A percentile compares a stretch with the other conserved stretches of the same genome.
Conservation (phyloP, 305 asterid species). For the Petunia hybrid region DNA sequence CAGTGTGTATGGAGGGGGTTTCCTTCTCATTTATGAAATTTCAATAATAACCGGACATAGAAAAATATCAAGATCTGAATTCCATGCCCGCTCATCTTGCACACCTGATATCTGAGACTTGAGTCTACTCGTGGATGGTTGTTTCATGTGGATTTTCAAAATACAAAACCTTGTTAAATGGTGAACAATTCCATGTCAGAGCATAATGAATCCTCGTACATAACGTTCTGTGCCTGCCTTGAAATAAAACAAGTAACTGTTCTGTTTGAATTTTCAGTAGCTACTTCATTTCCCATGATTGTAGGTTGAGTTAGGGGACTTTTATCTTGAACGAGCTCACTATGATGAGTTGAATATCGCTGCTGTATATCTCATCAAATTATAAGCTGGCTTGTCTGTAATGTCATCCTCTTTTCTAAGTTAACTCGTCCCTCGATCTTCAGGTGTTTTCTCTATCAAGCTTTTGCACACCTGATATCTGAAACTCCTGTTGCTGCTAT, state of each 20-base stretch:
- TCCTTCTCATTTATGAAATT: not conserved
- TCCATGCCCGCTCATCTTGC: constrained; percentile 18
- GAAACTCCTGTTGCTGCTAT: constrained; percentile 78
- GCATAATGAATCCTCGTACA: not conserved
- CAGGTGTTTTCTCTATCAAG: constrained; percentile 83
- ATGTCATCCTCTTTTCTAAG: not conserved
- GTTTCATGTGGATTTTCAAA: constrained; percentile 27
- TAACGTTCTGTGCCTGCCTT: not conserved
- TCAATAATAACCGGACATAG: not conserved
- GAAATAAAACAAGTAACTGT: not conserved
- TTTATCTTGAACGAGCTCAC: constrained; percentile 4
- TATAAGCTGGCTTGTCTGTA: constrained; percentile 33
- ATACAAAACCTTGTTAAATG: constrained; percentile 15
- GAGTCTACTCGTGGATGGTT: not conserved
- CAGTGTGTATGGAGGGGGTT: not conserved
- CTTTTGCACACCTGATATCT: constrained; percentile 75
- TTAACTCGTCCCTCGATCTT: constrained; percentile 29
- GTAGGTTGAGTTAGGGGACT: constrained; percentile 6
- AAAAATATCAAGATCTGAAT: not conserved
- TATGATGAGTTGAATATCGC: constrained; percentile 1
- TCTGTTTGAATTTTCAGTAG: constrained; percentile 17
- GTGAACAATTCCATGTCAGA: not conserved
- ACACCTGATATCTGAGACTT: too few species aligned
- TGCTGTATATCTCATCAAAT: not conserved
- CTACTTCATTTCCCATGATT: not conserved